Evolutionary conservation across 495 filamentous ascomycete species (phyloP), one percentile per base, ranked within the genome.

Genomic region (Aspergillus cavernicola): DNA sequence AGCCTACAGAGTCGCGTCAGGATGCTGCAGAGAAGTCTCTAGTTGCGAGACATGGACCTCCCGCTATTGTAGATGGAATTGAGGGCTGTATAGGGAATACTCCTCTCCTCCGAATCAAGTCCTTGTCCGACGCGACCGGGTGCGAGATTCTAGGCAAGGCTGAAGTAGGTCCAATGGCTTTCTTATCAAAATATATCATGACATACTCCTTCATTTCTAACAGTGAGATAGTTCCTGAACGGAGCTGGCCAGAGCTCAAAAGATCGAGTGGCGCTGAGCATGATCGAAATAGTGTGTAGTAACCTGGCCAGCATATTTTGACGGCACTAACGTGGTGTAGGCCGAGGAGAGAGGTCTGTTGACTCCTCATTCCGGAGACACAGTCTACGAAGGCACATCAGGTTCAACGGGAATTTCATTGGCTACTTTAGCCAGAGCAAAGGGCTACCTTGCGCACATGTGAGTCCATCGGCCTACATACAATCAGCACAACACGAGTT

Each of bases 301-400:
- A 12, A 18, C 42, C 48, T 52, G 31, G 24, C 24, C 16, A 53
- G 47, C 45, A 49, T 23, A 18, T 43, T 18, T 15, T 47, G 42
- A 38, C 40, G 32, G 15, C n/a, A 38, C 51, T 65, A 42, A 62
- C 45, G 3, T n/a, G 22, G 40, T n/a, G 22, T 46, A 85, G 73
- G 93, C 95, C 29, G 92, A 97, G 74, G 78, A 83, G 58, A 71
- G 80, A 48, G 90, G 90, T 3, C 75, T 92, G 8, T 70, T 99
- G 43, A 81, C 73, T 5, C 93, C 95, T 0, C 73, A 87, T 61
- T 84, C 86, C 19, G 92, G 92, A 50, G 95, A 97, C 63, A 90
- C 85, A 18, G 87, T 99, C 60, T 99, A 97, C 71, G 93, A 99
- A 73, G 93, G 95, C 41, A 99, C 95, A 6, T 92, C 95, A 11